Conservation (phyloP, 495 filamentous ascomycete genomes). For the Aspergillus biplanus region DNA sequence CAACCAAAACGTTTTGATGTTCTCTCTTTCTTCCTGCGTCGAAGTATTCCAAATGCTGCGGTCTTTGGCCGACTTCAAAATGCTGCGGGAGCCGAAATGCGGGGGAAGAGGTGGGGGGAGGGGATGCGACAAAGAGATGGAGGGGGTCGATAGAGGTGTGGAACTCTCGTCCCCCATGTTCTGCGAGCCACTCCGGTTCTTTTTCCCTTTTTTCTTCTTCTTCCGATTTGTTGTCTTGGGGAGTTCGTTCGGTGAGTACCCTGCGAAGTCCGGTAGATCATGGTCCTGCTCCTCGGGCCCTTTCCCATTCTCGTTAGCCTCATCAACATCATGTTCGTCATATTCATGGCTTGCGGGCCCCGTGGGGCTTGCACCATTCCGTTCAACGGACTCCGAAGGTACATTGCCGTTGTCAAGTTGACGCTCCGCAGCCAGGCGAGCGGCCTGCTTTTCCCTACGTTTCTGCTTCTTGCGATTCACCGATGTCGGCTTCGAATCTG, state of each 20-base stretch:
- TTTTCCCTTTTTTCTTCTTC: constrained; percentile 56
- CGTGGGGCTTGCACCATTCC: constrained; percentile 22
- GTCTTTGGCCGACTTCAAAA: constrained; percentile 58
- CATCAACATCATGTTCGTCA: constrained; percentile 39
- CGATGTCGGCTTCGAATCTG: constrained; percentile 39
- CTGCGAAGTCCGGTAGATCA: constrained; percentile 13
- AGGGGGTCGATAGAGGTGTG: constrained; percentile 45
- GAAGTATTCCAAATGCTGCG: constrained; percentile 95
- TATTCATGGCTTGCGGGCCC: constrained; percentile 29
- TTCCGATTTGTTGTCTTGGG: constrained; percentile 28
- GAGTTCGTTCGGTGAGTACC: constrained; percentile 20
- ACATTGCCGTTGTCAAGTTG: constrained; percentile 31
- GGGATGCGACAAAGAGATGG: constrained; percentile 46
- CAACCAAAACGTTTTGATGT: constrained; percentile 98
- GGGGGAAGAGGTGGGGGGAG: constrained; percentile 41
- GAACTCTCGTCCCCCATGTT: constrained; percentile 42
- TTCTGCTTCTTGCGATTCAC: constrained; percentile 96
- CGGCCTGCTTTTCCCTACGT: constrained; percentile 74
- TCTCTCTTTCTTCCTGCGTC: constrained; percentile 87
- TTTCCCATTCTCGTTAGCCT: constrained; percentile 25
- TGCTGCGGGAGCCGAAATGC: constrained; percentile 31
- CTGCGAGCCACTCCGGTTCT: constrained; percentile 41
- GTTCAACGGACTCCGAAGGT: constrained; percentile 28
- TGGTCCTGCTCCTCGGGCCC: constrained; percentile 27
- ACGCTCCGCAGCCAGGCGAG: constrained; percentile 66